These are phyloP conservation scores for Quercus bicolor DNA, from an alignment of 306 rosid species.

Conservation along the genomic window DNA sequence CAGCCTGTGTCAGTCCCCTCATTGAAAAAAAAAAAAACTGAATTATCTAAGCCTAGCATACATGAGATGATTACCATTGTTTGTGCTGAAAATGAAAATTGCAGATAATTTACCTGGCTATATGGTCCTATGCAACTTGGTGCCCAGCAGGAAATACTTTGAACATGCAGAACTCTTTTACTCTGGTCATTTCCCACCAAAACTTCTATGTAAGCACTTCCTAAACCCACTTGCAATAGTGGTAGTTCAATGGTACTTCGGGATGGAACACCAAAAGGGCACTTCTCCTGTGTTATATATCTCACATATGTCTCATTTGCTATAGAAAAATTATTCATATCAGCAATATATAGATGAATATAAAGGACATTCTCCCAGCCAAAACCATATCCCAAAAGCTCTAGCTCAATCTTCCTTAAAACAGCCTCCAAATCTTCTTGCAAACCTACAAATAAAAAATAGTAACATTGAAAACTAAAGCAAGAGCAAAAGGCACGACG, in stretches of 20 bases:
- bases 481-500: slow-evolving; percentile 5
- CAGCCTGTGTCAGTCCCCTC: not conserved
- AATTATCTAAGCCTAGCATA: not conserved
- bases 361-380: slow-evolving; percentile 88
- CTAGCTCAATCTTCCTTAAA: slow-evolving; percentile 62
- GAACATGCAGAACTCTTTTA: slow-evolving; percentile 93
- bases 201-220: slow-evolving; percentile 77
- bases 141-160: slow-evolving; percentile 93
- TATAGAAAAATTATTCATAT: slow-evolving; percentile 67
- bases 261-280: slow-evolving; percentile 90
- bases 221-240: slow-evolving; percentile 56
- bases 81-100: not conserved
- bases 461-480: slow-evolving; percentile 14
- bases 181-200: slow-evolving; percentile 61
- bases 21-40: too few species aligned
- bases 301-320: slow-evolving; percentile 82
- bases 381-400: slow-evolving; percentile 48
- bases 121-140: slow-evolving; percentile 99
- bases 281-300: slow-evolving; percentile 75
- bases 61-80: not conserved
- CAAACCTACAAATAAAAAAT: slow-evolving; percentile 50
- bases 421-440: slow-evolving; percentile 68
- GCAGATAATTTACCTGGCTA: slow-evolving; percentile 63
- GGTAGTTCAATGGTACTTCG: slow-evolving; percentile 96
- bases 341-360: slow-evolving; percentile 84